phyloP scores from a whole-genome alignment of 257 asterid species.

The Euphrasia confusa region DNA sequence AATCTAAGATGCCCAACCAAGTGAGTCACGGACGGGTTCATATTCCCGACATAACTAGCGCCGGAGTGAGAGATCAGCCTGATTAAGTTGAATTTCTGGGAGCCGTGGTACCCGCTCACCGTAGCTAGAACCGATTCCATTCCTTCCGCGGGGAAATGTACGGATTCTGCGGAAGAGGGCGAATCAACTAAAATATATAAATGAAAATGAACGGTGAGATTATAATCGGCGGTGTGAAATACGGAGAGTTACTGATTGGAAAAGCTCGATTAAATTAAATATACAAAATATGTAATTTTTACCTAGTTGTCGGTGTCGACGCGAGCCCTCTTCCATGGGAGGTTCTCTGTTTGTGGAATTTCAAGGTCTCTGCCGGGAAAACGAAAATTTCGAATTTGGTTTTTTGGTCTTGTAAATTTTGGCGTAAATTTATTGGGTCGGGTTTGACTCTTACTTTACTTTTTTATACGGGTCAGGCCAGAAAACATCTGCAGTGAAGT shows the following conservation, averaged over 20 bases:
- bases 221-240: not conserved
- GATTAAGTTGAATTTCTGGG: constrained; percentile 44
- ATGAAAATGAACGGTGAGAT: not conserved
- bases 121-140: constrained; percentile 69
- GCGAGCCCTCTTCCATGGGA: constrained; percentile 35
- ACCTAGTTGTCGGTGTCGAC: constrained; percentile 33
- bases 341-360: not conserved
- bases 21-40: constrained; percentile 44
- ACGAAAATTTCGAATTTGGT: constrained; percentile 38
- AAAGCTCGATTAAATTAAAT: not conserved
- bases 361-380: constrained; percentile 42
- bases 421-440: too few species aligned
- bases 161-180: constrained; percentile 16
- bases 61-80: constrained; percentile 41
- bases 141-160: constrained; percentile 32
- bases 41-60: constrained; percentile 45
- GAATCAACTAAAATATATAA: not conserved
- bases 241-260: not conserved
- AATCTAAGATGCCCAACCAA: constrained; percentile 34
- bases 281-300: too few species aligned
- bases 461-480: too few species aligned
- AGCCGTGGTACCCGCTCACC: constrained; percentile 44
- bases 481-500: too few species aligned
- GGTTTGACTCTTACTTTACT: too few species aligned
- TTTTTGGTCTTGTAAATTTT: not conserved